Conservation (phyloP, 2,329 filamentous ascomycete species). For the Exophiala alcalophila region DNA sequence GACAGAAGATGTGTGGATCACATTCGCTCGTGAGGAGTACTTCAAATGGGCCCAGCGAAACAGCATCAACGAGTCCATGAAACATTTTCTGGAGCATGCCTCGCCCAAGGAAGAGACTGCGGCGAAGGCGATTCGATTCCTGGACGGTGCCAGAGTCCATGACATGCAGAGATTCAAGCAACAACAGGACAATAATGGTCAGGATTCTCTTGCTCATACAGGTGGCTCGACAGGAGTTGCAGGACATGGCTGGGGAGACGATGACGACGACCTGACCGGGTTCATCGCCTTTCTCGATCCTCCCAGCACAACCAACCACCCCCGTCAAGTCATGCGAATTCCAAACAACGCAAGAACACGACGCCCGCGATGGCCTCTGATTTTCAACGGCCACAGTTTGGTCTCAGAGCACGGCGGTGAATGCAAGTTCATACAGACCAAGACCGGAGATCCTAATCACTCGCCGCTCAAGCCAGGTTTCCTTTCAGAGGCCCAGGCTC, state of each 20-base stretch:
- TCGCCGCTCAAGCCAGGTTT: conserved; percentile 51
- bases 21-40: conserved; percentile 25
- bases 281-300: neutral
- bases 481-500: conserved; percentile 62
- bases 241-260: no score
- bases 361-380: conserved; percentile 29
- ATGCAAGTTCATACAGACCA: conserved; percentile 25
- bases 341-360: neutral
- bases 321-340: neutral
- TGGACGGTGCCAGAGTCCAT: conserved; percentile 15
- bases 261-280: neutral
- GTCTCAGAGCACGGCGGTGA: conserved; percentile 27
- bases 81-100: conserved; percentile 9
- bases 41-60: conserved; percentile 31
- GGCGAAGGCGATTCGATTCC: conserved; percentile 11
- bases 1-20: conserved; percentile 36
- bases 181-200: conserved; percentile 20
- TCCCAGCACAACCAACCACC: neutral
- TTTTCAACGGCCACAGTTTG: conserved; percentile 34
- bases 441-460: conserved; percentile 28
- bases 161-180: conserved; percentile 26
- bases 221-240: conserved; percentile 6
- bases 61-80: conserved; percentile 27
- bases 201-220: conserved; percentile 15
- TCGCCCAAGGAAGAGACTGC: neutral